Base-by-base conservation (phyloP, 768 basidiomycete species). In the Suillus clintonianus region DNA sequence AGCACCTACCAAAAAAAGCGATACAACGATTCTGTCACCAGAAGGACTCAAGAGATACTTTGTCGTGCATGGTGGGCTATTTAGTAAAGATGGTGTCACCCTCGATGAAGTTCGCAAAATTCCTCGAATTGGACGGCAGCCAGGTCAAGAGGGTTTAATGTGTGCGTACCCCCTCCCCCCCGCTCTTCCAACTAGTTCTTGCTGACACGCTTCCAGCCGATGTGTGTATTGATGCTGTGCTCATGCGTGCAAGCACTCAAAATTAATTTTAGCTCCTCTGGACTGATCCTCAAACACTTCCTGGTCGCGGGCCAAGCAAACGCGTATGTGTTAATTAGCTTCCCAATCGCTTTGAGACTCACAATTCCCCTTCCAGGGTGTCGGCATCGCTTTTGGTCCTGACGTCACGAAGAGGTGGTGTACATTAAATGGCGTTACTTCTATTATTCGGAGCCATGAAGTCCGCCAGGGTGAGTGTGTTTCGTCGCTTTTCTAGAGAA, bases 241-340 rank as follows among this genome's bases (percentile, higher is more conserved):
- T n/a, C 13, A 27, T 30, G 54, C 17, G 51, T 43, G 14, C 55
- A 59, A 32, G 50, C 41, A 53, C 59, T 68, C 63, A 60, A 69
- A 50, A 47, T 53, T 65, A 34, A 22, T 47, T 69, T 22, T 72
- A 96, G 91, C 77, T 95, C 34, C 84, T 99, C 17, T 98, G 97
- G 96, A 97, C 95, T 4, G 97, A 99, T 77, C 97, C 97, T 24
- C 97, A 98, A 76, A 89, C 90, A 47, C 70, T 80, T 45, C 88
- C 88, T 13, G 97, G 97, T 30, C 88, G 97, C 32, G 97, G 97
- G 6, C 97, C 97, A 14, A 96, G 94, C 73, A 99, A 99, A 83
- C 89, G 97, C 42, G 93, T 94, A 73, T 58, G 90, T 77, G 32
- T 63, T 62, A 15, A 50, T 36, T 39, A 39, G 53, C 37, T 64